Base-by-base conservation (phyloP, 1,139 yeast genomes). In the Kodamaea plutei region DNA sequence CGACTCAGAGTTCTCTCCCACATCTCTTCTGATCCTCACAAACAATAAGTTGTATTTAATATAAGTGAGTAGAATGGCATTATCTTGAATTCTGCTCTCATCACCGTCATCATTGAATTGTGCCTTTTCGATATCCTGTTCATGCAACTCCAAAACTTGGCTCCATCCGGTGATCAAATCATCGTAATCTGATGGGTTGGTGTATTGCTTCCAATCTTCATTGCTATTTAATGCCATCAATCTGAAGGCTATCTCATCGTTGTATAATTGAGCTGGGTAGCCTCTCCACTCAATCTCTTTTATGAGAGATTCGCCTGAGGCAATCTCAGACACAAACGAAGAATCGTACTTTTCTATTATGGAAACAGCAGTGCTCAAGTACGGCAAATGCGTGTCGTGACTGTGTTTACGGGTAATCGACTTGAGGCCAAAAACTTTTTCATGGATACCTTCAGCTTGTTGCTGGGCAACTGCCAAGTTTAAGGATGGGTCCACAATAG, bases 11-110 rank as follows among this genome's bases (percentile, higher is more conserved):
- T 29, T 15, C 23, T 30, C 28, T 5, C 20, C 17, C 20, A 70
- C 56, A 51, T 87, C 96, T 58, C 96, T 77, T 54, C 78, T 75
- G 36, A 87, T 70, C 39, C 83, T 75, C 23, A 83, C 70, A 41
- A 83, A 64, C 28, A 83, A 60, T 41, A 76, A 61, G 47, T 79
- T 74, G 58, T 83, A 89, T 45, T 76, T 77, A 47, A 87, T 72
- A 56, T 73, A 89, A 0, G 96, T 84, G 36, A 76, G 63, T 29
- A 87, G 60, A 41, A 89, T 78, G 48, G 88, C 87, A 40, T 82
- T 73, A 44, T 83, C 76, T 58, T 87, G 94, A 18, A 69, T 73
- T 37, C 71, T 75, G 29, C 72, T 76, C 37, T 68, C 73, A 37
- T 68, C 73, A 18, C 61, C 72, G 35, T 69, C 72, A 20, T 35